Evolutionary conservation across 225 moss, liverwort and hornwort genomes (phyloP).

Genomic region (Takakia lepidozioides): DNA sequence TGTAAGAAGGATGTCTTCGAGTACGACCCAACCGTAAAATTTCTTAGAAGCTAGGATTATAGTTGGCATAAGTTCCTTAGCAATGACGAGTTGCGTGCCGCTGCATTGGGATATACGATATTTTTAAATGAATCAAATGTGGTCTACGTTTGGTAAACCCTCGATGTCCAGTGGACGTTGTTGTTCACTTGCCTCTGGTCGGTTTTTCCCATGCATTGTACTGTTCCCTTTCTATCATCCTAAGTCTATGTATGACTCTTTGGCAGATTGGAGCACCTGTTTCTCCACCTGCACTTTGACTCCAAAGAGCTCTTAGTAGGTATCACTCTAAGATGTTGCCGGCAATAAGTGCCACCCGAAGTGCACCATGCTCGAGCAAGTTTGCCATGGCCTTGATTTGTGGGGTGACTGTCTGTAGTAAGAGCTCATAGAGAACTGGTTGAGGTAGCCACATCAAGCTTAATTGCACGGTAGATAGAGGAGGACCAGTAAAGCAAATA

Average conservation of each 20-base stretch:
- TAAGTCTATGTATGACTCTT: no score
- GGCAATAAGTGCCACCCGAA: background rate
- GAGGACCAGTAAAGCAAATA: slow-evolving; percentile 10
- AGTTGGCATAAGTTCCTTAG: no score
- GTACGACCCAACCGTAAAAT: no score
- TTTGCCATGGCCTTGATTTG: slow-evolving; percentile 2
- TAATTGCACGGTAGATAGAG: slow-evolving; percentile 8
- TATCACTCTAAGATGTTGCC: slow-evolving; percentile 5
- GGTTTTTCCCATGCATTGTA: no score
- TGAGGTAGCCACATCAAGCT: background rate
- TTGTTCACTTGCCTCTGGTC: no score
- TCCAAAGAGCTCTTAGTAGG: slow-evolving; percentile 4
- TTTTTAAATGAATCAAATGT: no score
- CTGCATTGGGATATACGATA: no score
- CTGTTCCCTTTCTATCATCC: no score
- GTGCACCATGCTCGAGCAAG: background rate
- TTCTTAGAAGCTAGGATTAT: no score
- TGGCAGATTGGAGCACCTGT: background rate
- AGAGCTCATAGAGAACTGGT: slow-evolving; percentile 1
- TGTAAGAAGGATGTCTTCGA: slow-evolving; percentile 1
- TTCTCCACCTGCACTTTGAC: background rate
- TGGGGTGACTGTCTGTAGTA: slow-evolving; percentile 2
- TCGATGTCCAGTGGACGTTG: no score
- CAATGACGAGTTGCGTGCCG: no score
- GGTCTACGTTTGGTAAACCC: no score